phyloP scores from a whole-genome alignment of 805 yeast species.

The Candida golubevii region DNA sequence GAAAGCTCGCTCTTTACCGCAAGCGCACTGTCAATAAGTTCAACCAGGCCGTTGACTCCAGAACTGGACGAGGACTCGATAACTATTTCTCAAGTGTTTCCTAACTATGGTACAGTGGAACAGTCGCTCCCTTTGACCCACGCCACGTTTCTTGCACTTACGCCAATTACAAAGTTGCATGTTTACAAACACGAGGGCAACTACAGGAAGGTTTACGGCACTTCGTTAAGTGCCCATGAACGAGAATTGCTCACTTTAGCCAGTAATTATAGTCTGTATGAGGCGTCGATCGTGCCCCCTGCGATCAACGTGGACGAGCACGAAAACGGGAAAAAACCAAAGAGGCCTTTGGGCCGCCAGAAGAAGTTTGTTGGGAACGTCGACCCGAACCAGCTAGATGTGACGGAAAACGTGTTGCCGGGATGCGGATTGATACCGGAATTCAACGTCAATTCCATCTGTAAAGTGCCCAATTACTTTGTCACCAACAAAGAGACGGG shows the following conservation, averaged over 20 bases:
- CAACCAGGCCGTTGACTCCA: constrained; percentile 17
- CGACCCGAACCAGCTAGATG: constrained; percentile 39
- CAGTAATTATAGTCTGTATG: constrained; percentile 22
- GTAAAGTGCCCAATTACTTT: constrained; percentile 42
- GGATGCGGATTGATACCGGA: constrained; percentile 44
- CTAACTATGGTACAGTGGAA: constrained; percentile 34
- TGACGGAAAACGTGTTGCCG: constrained; percentile 36
- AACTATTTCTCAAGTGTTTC: constrained; percentile 37
- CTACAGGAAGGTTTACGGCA: constrained; percentile 16
- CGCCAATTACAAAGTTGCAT: constrained; percentile 31
- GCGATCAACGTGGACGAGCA: background rate
- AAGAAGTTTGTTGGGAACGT: constrained; percentile 29
- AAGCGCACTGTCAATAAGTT: background rate
- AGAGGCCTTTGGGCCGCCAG: constrained; percentile 27
- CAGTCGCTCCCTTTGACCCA: constrained; percentile 28
- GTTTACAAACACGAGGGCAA: constrained; percentile 29
- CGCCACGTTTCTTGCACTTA: constrained; percentile 33
- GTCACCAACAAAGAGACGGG: constrained; percentile 26
- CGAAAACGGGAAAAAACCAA: constrained; percentile 6
- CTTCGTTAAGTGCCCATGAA: constrained; percentile 30
- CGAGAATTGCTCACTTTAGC: constrained; percentile 30
- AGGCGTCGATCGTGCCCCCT: background rate
- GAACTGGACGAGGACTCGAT: constrained; percentile 25
- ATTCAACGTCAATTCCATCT: constrained; percentile 35
- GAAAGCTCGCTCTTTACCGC: constrained; percentile 15